Conservation (phyloP, 1,284 basidiomycete species). For the Ceratobasidium sp. region DNA sequence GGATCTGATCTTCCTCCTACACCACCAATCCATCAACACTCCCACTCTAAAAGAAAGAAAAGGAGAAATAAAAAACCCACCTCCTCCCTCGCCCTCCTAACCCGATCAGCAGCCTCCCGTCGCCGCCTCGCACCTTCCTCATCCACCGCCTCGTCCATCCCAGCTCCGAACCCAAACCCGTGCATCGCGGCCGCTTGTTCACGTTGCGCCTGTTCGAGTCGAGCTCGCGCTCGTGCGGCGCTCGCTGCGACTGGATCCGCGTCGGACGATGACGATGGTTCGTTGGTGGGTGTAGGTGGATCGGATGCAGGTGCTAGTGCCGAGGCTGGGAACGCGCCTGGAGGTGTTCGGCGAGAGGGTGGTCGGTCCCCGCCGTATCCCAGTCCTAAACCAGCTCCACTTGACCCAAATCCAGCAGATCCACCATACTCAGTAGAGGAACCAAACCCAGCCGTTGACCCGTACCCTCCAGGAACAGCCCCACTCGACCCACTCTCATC, state of each 20-base stretch:
- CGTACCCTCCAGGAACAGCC: neutral
- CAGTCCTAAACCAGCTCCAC: neutral
- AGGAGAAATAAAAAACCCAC: conserved; percentile 27
- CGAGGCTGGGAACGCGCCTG: neutral
- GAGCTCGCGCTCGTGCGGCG: conserved; percentile 71
- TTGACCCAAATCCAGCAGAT: no score
- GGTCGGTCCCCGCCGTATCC: conserved; percentile 25
- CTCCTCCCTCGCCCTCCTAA: conserved; percentile 49
- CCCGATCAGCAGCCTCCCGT: conserved; percentile 45
- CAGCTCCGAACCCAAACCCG: conserved; percentile 53
- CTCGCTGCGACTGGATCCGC: conserved; percentile 74
- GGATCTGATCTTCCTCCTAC: conserved; percentile 71
- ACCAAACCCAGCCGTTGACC: neutral
- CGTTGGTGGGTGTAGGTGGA: conserved; percentile 53
- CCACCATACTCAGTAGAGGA: no score
- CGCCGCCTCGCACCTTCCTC: conserved; percentile 50
- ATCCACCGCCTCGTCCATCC: conserved; percentile 48
- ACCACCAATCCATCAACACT: neutral
- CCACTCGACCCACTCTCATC: conserved; percentile 8
- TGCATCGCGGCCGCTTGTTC: conserved; percentile 77
- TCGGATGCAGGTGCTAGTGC: neutral
- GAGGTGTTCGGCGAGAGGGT: neutral
- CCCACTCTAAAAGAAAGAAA: neutral
- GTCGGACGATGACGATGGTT: conserved; percentile 49
- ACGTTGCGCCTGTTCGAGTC: conserved; percentile 74